Evolutionary conservation across 2,329 filamentous ascomycete genomes (phyloP), one percentile per base, ranked within the genome.

Genomic region (Arthroderma uncinatum): DNA sequence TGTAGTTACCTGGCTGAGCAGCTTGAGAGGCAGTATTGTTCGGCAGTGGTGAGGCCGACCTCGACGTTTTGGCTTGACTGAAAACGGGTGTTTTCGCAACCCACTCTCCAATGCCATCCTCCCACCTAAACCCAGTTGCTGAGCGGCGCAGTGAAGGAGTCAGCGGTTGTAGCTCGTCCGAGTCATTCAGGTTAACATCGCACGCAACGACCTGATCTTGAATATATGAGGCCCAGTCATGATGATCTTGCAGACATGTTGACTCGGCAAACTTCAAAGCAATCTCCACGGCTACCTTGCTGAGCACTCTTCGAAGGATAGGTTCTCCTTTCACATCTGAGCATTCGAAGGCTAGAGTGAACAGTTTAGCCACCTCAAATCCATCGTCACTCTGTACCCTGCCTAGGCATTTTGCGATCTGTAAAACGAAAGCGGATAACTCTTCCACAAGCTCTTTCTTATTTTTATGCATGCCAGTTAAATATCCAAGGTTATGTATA

Each of bases 21-120:
- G 14, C 8, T n/a, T 14, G 8, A 25, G 25, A 19, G 47, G 6
- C 47, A 19, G 47, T 33, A 50, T 30, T 2, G 6, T 33, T 30
- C 28, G 47, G 47, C n/a, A 16, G 14, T 19, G 47, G 23, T 19
- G 47, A 30, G 10, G 36, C 23, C 16, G 19, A 39, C 12, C 21
- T 53, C 19, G 19, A 33, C 10, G 10, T 19, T 52, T 10, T 52
- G n/a, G 25, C 8, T 36, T 33, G 25, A 52, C 33, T 53, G 7
- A 53, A 53, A 21, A 16, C 39, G 2, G 58, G 58, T 19, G 54
- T 55, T n/a, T 53, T 71, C 16, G 72, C 76, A 54, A 82, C 74
- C 79, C 79, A 82, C 65, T 81, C 79, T 36, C 77, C 74, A 64
- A 82, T 80, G 47, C 74, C 76, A 62, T 80, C 78, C 63, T 81